phyloP scores from a whole-genome alignment of 257 asterid genomes.

The Perilla frutescens region DNA sequence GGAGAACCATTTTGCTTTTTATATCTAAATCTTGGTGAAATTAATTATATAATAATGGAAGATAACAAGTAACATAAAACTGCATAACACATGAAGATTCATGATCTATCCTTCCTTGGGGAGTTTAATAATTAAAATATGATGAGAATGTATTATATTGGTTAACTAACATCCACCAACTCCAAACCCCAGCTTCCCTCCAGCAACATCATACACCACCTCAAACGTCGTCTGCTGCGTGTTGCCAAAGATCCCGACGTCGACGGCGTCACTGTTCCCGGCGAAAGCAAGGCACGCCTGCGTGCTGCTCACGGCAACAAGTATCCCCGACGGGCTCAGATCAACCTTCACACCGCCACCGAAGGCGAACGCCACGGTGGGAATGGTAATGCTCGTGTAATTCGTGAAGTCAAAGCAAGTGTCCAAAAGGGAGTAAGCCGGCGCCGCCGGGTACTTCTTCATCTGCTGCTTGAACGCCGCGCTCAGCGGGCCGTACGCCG shows the following conservation, averaged over 20 bases:
- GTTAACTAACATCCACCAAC: constrained; percentile 48
- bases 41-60: not conserved
- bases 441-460: constrained; percentile 58
- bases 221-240: constrained; percentile 70
- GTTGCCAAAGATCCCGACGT: constrained; percentile 65
- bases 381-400: constrained; percentile 39
- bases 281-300: constrained; percentile 74
- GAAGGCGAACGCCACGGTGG: constrained; percentile 55
- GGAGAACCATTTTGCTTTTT: too few relatives aligned
- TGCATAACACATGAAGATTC: not conserved
- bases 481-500: constrained; percentile 57
- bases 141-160: too few relatives aligned
- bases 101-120: not conserved
- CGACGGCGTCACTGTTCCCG: constrained; percentile 43
- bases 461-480: constrained; percentile 55
- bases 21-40: not conserved
- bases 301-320: constrained; percentile 22
- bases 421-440: constrained; percentile 56
- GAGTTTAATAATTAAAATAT: too few relatives aligned
- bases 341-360: constrained; percentile 54
- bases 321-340: constrained; percentile 46
- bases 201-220: constrained; percentile 76
- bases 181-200: constrained; percentile 72
- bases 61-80: not conserved
- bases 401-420: constrained; percentile 68